Conservation (phyloP, 2,329 filamentous ascomycete genomes). For the Colletotrichum musae region DNA sequence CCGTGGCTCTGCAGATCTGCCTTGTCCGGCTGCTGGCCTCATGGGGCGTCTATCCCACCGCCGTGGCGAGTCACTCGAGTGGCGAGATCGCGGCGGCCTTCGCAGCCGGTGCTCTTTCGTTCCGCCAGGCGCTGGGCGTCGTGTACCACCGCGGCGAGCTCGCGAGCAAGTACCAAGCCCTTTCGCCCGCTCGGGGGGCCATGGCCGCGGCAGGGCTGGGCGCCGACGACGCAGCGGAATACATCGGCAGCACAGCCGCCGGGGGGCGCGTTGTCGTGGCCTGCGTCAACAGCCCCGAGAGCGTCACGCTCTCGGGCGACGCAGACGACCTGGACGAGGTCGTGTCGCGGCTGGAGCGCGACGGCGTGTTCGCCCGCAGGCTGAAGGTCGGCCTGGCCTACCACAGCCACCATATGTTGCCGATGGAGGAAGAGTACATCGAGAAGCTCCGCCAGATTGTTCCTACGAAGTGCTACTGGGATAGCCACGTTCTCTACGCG, state of each 20-base stretch:
- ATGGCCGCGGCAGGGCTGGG: slow-evolving; percentile 70
- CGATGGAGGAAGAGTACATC: too few species aligned
- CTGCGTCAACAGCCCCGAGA: slow-evolving; percentile 67
- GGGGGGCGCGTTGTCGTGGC: slow-evolving; percentile 45
- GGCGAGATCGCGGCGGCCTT: slow-evolving; percentile 68
- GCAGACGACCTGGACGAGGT: slow-evolving; percentile 45
- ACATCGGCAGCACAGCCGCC: slow-evolving; percentile 15
- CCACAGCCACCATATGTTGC: slow-evolving; percentile 42
- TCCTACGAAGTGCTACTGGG: too few species aligned
- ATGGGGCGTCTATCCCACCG: slow-evolving; percentile 50
- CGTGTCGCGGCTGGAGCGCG: slow-evolving; percentile 42
- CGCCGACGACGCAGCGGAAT: slow-evolving; percentile 56
- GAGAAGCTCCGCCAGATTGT: too few species aligned
- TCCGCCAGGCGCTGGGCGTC: slow-evolving; percentile 56
- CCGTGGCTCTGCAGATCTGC: slow-evolving; percentile 49
- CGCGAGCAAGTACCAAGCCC: too few species aligned
- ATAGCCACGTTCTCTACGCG: too few species aligned
- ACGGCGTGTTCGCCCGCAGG: slow-evolving; percentile 41
- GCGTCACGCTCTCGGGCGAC: slow-evolving; percentile 61
- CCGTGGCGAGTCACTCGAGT: slow-evolving; percentile 62
- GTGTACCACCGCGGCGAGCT: slow-evolving; percentile 37
- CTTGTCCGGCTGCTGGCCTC: slow-evolving; percentile 46
- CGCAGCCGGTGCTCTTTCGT: slow-evolving; percentile 56
- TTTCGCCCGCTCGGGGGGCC: slow-evolving; percentile 50
- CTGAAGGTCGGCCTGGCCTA: slow-evolving; percentile 40